Evolutionary conservation across 257 asterid species (phyloP).

Genomic region (Sherardia arvensis): DNA sequence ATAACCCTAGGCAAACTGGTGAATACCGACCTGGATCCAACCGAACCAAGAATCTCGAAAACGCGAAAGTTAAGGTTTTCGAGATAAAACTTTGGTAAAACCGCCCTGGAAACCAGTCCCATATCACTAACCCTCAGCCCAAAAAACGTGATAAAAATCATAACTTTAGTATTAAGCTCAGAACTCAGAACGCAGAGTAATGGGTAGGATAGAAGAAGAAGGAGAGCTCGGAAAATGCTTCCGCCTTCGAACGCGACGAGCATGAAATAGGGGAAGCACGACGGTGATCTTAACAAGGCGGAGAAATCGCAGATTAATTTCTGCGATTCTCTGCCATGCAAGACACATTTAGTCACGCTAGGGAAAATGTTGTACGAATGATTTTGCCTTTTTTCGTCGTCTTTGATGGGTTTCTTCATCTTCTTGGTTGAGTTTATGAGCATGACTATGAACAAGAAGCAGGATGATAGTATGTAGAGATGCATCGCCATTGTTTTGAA

Average conservation of each 20-base stretch:
- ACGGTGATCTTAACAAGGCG: slow-evolving; percentile 34
- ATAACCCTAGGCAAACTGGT: slow-evolving; percentile 68
- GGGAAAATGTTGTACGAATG: slow-evolving; percentile 23
- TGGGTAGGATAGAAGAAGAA: slow-evolving; percentile 56
- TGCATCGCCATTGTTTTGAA: not conserved
- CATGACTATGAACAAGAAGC: slow-evolving; percentile 24
- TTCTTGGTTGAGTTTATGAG: slow-evolving; percentile 48
- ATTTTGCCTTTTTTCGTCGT: not conserved
- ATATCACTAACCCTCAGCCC: slow-evolving; percentile 50
- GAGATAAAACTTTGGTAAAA: slow-evolving; percentile 73
- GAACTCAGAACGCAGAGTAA: slow-evolving; percentile 28
- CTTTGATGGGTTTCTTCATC: slow-evolving; percentile 30
- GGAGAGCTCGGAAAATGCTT: slow-evolving; percentile 52
- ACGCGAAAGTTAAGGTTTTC: slow-evolving; percentile 48
- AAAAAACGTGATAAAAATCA: slow-evolving; percentile 72
- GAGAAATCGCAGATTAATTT: slow-evolving; percentile 57
- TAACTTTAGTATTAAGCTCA: slow-evolving; percentile 41
- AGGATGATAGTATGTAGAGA: not conserved
- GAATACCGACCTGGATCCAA: slow-evolving; percentile 34
- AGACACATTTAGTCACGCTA: slow-evolving; percentile 28
- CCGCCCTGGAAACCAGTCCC: slow-evolving; percentile 59
- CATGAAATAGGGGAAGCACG: slow-evolving; percentile 90
- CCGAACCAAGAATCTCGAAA: slow-evolving; percentile 35
- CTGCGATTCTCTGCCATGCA: slow-evolving; percentile 23
- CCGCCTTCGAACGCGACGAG: slow-evolving; percentile 93